Evolutionary conservation across 352 stramenopile genomes (phyloP), one percentile per base, ranked within the genome.

Genomic region (Plasmopara halstedii): DNA sequence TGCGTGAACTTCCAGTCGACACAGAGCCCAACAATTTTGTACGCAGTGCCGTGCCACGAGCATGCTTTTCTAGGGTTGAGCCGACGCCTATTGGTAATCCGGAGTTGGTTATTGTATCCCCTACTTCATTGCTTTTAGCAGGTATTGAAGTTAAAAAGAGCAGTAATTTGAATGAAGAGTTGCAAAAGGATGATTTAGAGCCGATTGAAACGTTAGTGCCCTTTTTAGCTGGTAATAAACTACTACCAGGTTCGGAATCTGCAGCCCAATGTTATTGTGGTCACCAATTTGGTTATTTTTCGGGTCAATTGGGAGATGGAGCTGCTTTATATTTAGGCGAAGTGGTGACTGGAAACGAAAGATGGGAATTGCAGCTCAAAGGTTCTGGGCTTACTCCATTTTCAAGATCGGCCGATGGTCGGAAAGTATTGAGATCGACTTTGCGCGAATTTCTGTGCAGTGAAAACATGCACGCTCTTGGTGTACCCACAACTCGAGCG

Each of bases 361-460:
- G 83, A 10, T 97, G 84, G 62, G 96, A 99, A 67, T 62, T 99
- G 38, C 96, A 99, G 62, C 68, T 99, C 11, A 98, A 99, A 55
- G 96, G 96, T 7, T 91, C 85, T 1, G 96, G 96, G 0, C 82
- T 81, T 42, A 99, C 96, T 2, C 94, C 95, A 2, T 99, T 94
- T 64, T 97, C 91, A 40, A 77, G 96, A 27, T 85, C 81, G 20
- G 94, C 86, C 1, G 95, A 98, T 61, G 95, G 95, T 27, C 70
- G 95, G 18, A 97, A 96, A 53, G 93, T 93, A 19, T 50, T 88
- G 32, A 70, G 96, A 33, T 98, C 90, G 2, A 97, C 87, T 22
- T 80, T 99, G 49, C 77, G 96, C 35, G 96, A 99, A 77, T 99
- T 99, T 55, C 63, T 99, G 3, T 94, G 88, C 8, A 97, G 77